Evolutionary conservation across 331 rosid species (phyloP), one percentile per base, ranked within the genome.

Genomic region (Spiraea crenata): DNA sequence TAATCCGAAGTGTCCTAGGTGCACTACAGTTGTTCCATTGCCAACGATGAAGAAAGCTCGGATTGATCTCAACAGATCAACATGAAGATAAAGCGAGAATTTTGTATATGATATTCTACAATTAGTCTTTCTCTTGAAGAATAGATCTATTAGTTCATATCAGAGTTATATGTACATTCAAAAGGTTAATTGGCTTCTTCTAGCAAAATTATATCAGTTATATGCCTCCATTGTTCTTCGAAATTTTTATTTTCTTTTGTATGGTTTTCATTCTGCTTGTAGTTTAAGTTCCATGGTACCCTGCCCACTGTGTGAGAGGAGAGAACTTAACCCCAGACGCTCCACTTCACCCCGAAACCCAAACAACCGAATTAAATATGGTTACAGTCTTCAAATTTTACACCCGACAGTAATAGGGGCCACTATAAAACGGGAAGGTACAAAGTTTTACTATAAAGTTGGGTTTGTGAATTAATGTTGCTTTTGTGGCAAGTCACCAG

Each of bases 1-100:
- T 62, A 91, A 91, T 78, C 99, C 96, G 0, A 87, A 79, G 75
- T 95, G 99, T 45, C 99, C 99, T 3, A 76, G 99, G 85, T 95
- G 99, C 77, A 88, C 73, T 63, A 69, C 96, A 10, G 46, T 85
- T 72, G 92, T 95, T 51, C 93, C 95, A 2, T 65, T 91, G 76
- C 96, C 96, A 0, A 20, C 74, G 63, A 42, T 69, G 86, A 95
- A 95, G 86, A 95, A 91, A 82, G 89, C 99, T 74, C 83, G 90
- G 82, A 79, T 95, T 80, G 99, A 95, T 57, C 95, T 95, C 50
- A 95, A 95, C 80, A 86, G 86, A 39, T 82, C 90, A 38, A 91
- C 86, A 56, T 95, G 87, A 88, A 45, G 31, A 38, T 52, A 51
- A 9, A 15, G 4, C 15, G 7, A 35, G 34, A 8, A 8, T 56